phyloP scores from a whole-genome alignment of 1,284 basidiomycete genomes.

The Ceratobasidium sp. region DNA sequence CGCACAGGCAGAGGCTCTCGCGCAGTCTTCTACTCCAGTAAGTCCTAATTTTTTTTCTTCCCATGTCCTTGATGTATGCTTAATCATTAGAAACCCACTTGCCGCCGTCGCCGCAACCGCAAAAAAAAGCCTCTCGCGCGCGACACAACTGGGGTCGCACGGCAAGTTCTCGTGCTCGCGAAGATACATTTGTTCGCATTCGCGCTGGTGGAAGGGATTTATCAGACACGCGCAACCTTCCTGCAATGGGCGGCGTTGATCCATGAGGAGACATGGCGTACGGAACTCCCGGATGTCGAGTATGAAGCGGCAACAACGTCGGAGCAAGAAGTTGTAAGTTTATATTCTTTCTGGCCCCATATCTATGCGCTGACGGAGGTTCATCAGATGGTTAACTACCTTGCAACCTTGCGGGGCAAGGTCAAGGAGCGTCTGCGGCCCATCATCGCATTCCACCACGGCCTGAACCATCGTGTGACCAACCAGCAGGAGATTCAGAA shows the following conservation, averaged over 20 bases:
- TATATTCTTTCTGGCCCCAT: not conserved
- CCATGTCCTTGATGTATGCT: not conserved
- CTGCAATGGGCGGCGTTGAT: constrained; percentile 1
- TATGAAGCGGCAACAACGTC: too few relatives aligned
- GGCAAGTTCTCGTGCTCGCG: not conserved
- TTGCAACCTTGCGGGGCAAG: constrained; percentile 30
- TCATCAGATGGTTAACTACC: constrained; percentile 19
- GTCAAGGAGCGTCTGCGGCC: not conserved
- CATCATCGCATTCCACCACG: not conserved
- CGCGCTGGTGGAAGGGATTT: not conserved
- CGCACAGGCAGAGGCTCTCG: not conserved
- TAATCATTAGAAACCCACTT: not conserved
- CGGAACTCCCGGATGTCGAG: not conserved
- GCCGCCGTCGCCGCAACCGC: not conserved
- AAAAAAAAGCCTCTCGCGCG: constrained; percentile 28
- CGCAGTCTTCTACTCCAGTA: not conserved
- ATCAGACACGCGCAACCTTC: constrained; percentile 10
- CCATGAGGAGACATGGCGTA: constrained; percentile 2
- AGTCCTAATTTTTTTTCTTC: not conserved
- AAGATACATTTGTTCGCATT: constrained; percentile 5
- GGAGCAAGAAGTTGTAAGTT: too few relatives aligned
- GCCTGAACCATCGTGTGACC: not conserved
- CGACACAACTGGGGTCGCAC: not conserved
- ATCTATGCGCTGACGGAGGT: not conserved
- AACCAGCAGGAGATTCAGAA: constrained; percentile 2